Evolutionary conservation across 352 stramenopile species (phyloP).

Genomic region (Pythium oligandrum): DNA sequence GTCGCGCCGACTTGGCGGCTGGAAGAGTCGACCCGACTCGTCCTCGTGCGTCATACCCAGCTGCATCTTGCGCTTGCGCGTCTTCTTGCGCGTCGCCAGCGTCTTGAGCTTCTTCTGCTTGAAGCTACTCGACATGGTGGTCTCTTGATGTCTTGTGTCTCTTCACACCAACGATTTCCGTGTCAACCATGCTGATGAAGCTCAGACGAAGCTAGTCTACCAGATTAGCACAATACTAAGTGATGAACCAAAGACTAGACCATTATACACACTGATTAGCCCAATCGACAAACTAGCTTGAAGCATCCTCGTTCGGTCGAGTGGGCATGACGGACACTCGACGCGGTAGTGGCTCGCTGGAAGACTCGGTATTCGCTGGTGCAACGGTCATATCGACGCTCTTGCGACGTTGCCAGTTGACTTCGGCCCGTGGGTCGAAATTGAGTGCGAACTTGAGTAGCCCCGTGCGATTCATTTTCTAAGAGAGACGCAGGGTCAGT

Average conservation of each 20-base stretch:
- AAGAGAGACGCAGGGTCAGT: neutral
- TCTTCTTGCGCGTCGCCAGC: slow-evolving; percentile 74
- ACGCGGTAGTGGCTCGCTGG: too few species aligned
- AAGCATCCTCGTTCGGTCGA: too few species aligned
- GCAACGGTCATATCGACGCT: too few species aligned
- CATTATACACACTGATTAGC: too few species aligned
- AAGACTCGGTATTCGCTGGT: too few species aligned
- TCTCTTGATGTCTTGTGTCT: neutral
- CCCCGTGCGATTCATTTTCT: slow-evolving; percentile 66
- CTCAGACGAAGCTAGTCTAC: too few species aligned
- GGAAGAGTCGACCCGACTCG: slow-evolving; percentile 61
- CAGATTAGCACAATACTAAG: too few species aligned
- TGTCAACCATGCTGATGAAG: too few species aligned
- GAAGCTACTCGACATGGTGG: slow-evolving; percentile 75
- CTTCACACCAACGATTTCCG: too few species aligned
- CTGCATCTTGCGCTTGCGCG: slow-evolving; percentile 64
- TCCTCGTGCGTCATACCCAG: slow-evolving; percentile 57
- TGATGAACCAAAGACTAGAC: too few species aligned
- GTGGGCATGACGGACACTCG: too few species aligned
- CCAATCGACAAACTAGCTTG: too few species aligned
- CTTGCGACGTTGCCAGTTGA: slow-evolving; percentile 29
- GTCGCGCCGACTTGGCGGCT: slow-evolving; percentile 63
- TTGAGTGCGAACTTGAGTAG: slow-evolving; percentile 81
- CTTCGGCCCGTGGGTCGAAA: slow-evolving; percentile 53
- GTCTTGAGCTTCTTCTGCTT: slow-evolving; percentile 85